Base-by-base conservation (phyloP, 2,329 filamentous ascomycete genomes). In the Verticillium isaacii region DNA sequence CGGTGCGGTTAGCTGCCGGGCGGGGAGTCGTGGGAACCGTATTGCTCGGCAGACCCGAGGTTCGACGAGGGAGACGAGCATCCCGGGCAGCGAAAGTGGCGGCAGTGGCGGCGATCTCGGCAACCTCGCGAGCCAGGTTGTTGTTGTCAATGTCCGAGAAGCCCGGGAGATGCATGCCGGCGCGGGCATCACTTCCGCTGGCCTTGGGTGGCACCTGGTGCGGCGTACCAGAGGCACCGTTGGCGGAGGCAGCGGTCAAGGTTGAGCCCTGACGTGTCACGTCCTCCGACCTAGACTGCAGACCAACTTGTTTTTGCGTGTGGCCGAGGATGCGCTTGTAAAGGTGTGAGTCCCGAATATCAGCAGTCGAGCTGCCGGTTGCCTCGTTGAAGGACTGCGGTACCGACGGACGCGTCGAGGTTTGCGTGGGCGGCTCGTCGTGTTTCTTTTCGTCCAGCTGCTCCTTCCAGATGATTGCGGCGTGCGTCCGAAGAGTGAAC, bases 401-500 rank as follows among this genome's bases (percentile, higher is more conserved):
- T 45, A 79, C 77, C 17, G 77, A 75, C 29, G 75, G 65, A 7
- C 72, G 71, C 23, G 67, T 61, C 32, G 70, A 66, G 17, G 69
- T 67, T 17, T 76, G 73, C 2, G 69, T 68, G 45, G 72, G 64
- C 6, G 73, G 70, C 17, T 88, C 84, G 14, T 87, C 84, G 50
- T 85, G 80, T 69, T 86, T 89, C 77, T 92, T 93, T 75, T 93
- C 90, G 45, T 93, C 90, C 2, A 83, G 73, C 65, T 97, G 93
- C 9, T 85, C 89, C 69, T 93, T 95, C 95, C 95, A 99, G 67
- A 99, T 99, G 56, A 97, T 90, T 5, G 96, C 93, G 4, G 95
- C 95, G 72, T 99, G 95, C 0, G 95, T 99, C 66, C 95, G 86
- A 23, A 99, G 84, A 1, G 95, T 99, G 75, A 99, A 99, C 83